Evolutionary conservation across 2,329 filamentous ascomycete genomes (phyloP).

Genomic region (Neoarthrinium moseri): DNA sequence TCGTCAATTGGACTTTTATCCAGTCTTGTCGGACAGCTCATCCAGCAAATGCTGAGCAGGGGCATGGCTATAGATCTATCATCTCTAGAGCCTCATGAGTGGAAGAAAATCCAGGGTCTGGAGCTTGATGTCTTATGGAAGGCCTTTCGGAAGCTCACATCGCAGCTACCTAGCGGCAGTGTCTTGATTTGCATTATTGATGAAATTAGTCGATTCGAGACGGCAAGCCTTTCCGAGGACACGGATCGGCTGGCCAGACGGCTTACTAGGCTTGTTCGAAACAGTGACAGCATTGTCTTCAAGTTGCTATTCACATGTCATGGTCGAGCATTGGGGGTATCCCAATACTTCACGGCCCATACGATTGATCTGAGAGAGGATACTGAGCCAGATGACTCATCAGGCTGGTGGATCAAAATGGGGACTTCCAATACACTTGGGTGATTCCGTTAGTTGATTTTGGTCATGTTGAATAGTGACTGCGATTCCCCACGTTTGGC

Average conservation of each 20-base stretch:
- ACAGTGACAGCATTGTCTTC: conserved; percentile 11
- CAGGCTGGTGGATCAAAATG: conserved; percentile 14
- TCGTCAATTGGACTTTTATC: conserved; percentile 9
- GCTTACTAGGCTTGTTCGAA: conserved; percentile 7
- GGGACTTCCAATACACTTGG: too few species aligned
- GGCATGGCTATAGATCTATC: conserved; percentile 6
- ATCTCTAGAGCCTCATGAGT: conserved; percentile 8
- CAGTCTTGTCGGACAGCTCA: conserved; percentile 14
- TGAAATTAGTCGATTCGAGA: conserved; percentile 15
- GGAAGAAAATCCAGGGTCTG: conserved; percentile 5
- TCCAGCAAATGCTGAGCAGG: conserved; percentile 12
- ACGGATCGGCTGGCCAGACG: conserved; percentile 9
- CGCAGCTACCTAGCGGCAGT: conserved; percentile 8
- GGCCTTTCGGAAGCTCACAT: conserved; percentile 10
- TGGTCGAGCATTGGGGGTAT: conserved; percentile 10
- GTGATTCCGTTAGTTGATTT: too few species aligned
- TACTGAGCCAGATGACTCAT: conserved; percentile 11
- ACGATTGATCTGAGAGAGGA: conserved; percentile 12
- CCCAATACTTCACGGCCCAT: conserved; percentile 11
- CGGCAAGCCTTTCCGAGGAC: conserved; percentile 3
- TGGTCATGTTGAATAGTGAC: too few species aligned
- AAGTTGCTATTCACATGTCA: conserved; percentile 15
- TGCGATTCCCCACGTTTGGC: too few species aligned
- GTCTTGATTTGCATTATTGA: conserved; percentile 16
- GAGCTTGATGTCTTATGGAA: conserved; percentile 10